These are phyloP conservation scores for Penicillium pancosmium DNA, from an alignment of 495 filamentous ascomycete genomes.

Conservation along the genomic window DNA sequence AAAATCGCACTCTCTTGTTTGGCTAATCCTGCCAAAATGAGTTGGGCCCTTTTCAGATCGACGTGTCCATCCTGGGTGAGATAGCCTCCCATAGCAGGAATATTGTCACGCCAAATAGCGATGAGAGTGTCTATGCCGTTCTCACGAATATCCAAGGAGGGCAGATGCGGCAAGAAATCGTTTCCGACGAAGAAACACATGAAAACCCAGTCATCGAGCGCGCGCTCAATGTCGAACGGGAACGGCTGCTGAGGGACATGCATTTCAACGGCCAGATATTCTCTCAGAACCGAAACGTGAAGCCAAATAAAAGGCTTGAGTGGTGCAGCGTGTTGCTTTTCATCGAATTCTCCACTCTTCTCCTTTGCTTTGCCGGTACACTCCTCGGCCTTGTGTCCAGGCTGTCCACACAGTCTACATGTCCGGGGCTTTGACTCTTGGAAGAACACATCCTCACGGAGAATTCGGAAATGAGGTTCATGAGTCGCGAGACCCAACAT, in stretches of 20 bases:
- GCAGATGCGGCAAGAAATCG: slow-evolving; percentile 96
- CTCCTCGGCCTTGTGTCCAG: slow-evolving; percentile 81
- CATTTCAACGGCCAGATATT: slow-evolving; percentile 91
- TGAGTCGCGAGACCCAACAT: slow-evolving; percentile 98
- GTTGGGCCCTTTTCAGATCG: slow-evolving; percentile 81
- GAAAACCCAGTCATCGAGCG: slow-evolving; percentile 99
- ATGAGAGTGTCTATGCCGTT: slow-evolving; percentile 96
- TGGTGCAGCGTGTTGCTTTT: slow-evolving; percentile 70
- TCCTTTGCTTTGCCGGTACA: slow-evolving; percentile 83
- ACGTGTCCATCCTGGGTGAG: slow-evolving; percentile 93
- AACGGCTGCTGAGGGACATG: slow-evolving; percentile 78
- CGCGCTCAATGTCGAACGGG: slow-evolving; percentile 86
- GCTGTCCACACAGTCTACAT: slow-evolving; percentile 87
- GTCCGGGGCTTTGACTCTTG: slow-evolving; percentile 78
- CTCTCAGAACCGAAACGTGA: slow-evolving; percentile 85
- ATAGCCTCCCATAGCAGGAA: slow-evolving; percentile 91
- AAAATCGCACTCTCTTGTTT: slow-evolving; percentile 98
- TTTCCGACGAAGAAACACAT: slow-evolving; percentile 99
- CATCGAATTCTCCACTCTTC: slow-evolving; percentile 82
- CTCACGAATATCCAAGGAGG: slow-evolving; percentile 94
- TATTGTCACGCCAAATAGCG: slow-evolving; percentile 92
- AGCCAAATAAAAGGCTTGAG: slow-evolving; percentile 98
- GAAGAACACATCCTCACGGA: slow-evolving; percentile 96
- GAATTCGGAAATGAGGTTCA: slow-evolving; percentile 94
- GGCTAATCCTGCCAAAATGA: slow-evolving; percentile 84